Conservation (phyloP, 2,329 filamentous ascomycete genomes). For the Niveomyces coronatus region DNA sequence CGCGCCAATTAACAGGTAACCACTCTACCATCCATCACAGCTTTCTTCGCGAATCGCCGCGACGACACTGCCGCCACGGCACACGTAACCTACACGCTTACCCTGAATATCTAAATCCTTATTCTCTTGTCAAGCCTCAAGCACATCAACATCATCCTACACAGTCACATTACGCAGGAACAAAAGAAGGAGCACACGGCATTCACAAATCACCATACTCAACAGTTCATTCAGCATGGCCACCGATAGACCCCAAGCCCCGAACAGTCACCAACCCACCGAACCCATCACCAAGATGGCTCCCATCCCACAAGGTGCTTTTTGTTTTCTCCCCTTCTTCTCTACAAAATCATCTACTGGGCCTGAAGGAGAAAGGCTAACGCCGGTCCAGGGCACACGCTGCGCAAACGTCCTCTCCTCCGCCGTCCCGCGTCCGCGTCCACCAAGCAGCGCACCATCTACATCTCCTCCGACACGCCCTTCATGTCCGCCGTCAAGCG, state of each 20-base stretch:
- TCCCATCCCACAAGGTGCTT: conserved; percentile 23
- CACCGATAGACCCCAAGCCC: not conserved
- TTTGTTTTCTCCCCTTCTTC: not conserved
- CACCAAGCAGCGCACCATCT: conserved; percentile 41
- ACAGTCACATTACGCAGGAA: too few species aligned
- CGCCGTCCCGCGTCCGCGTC: conserved; percentile 31
- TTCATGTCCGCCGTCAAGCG: conserved; percentile 60
- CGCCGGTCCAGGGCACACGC: conserved; percentile 29
- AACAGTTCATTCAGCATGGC: not conserved
- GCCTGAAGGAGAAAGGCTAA: conserved; percentile 1
- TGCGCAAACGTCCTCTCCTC: conserved; percentile 39
- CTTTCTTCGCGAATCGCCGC: too few species aligned
- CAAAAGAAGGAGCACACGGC: too few species aligned
- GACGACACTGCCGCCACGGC: too few species aligned
- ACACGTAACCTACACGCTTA: too few species aligned
- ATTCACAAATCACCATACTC: too few species aligned
- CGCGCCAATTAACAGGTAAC: too few species aligned
- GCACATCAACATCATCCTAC: too few species aligned
- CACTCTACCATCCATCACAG: too few species aligned
- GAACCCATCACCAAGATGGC: conserved; percentile 22
- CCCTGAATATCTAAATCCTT: too few species aligned
- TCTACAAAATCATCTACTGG: not conserved
- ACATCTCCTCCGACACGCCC: conserved; percentile 53
- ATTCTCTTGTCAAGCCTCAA: too few species aligned
- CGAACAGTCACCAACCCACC: not conserved